Conservation (phyloP, 495 filamentous ascomycete species). For the Achaetomiella virescens region DNA sequence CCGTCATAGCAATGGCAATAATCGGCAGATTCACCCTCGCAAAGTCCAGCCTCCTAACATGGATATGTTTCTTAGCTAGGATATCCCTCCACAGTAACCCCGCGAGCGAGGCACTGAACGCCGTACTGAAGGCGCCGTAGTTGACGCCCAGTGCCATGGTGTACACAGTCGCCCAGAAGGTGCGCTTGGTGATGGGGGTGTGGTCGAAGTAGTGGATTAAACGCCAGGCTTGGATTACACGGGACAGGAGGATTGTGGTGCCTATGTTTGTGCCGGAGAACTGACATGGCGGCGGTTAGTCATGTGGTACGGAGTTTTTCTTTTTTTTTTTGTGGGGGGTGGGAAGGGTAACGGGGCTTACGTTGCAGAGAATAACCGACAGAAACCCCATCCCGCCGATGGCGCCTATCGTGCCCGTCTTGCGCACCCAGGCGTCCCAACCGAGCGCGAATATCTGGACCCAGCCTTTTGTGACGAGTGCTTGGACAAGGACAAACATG, state of each 20-base stretch:
- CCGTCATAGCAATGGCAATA: constrained; percentile 58
- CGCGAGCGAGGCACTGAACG: constrained; percentile 60
- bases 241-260: constrained; percentile 60
- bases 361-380: constrained; percentile 61
- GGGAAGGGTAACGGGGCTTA: constrained; percentile 31
- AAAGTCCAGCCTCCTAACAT: constrained; percentile 52
- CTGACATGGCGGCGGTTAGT: constrained; percentile 28
- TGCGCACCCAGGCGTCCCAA: constrained; percentile 61
- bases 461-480: constrained; percentile 61
- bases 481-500: constrained; percentile 66
- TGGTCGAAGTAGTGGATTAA: constrained; percentile 42
- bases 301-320: too few species aligned
- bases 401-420: constrained; percentile 56
- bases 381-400: constrained; percentile 63
- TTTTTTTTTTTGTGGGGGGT: too few species aligned
- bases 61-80: constrained; percentile 55
- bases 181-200: constrained; percentile 47
- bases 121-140: constrained; percentile 61
- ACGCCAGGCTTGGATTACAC: constrained; percentile 58
- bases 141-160: constrained; percentile 64
- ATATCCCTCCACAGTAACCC: constrained; percentile 64
- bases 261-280: constrained; percentile 68
- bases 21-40: constrained; percentile 59
- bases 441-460: constrained; percentile 59
- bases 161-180: constrained; percentile 62